These are phyloP conservation scores for Kodamaea hsintzibuensis DNA, from an alignment of 805 yeast species.

Conservation along the genomic window DNA sequence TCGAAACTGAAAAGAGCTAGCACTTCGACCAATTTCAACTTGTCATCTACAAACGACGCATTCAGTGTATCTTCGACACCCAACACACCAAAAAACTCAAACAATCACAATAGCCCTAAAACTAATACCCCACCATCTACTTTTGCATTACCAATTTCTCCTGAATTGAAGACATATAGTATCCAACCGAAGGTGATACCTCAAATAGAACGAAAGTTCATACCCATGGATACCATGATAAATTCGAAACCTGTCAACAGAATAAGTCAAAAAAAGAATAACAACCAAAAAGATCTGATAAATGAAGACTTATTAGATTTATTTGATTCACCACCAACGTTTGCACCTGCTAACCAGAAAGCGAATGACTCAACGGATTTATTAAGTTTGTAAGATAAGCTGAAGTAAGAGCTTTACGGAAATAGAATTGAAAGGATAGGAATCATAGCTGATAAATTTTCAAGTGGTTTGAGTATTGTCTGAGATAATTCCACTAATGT, in stretches of 20 bases:
- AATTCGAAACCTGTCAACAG: conserved; percentile 3
- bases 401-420: too few relatives aligned
- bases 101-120: not conserved
- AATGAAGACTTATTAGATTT: conserved; percentile 12
- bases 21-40: not conserved
- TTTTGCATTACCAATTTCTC: not conserved
- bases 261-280: not conserved
- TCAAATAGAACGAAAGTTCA: conserved; percentile 5
- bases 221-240: conserved; percentile 3
- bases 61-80: not conserved
- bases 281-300: not conserved
- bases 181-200: conserved; percentile 1
- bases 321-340: conserved; percentile 6
- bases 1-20: not conserved
- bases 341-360: not conserved
- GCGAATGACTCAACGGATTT: conserved; percentile 2
- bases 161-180: not conserved
- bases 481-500: too few relatives aligned
- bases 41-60: not conserved
- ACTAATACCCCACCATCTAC: not conserved
- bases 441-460: too few relatives aligned
- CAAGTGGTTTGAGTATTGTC: too few relatives aligned
- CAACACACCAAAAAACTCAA: not conserved
- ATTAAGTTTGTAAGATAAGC: conserved; percentile 2
- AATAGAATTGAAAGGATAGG: too few relatives aligned